These are phyloP conservation scores for Akanthomyces muscarius DNA, from an alignment of 2,329 filamentous ascomycete genomes.

Conservation along the genomic window DNA sequence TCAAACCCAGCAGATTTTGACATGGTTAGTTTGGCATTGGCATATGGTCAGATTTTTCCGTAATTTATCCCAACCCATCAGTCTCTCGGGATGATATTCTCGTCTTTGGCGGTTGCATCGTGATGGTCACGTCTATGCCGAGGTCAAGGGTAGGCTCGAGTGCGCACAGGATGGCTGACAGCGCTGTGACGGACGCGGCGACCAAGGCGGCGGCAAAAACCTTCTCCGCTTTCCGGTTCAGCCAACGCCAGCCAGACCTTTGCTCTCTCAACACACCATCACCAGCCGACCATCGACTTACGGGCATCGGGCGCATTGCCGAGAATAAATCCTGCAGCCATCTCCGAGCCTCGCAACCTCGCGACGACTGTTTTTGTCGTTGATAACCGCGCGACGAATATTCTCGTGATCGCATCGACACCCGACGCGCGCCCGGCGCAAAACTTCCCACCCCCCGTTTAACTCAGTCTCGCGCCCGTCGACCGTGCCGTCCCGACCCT, in stretches of 20 bases:
- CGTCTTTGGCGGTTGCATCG: not conserved
- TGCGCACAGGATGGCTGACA: not conserved
- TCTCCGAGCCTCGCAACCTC: not conserved
- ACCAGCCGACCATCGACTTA: slow-evolving; percentile 9
- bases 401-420: not conserved
- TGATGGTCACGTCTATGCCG: not conserved
- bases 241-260: slow-evolving; percentile 12
- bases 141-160: slow-evolving; percentile 12
- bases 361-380: not conserved
- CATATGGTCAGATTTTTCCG: not conserved
- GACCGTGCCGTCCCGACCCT: slow-evolving; percentile 5
- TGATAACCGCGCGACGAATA: slow-evolving; percentile 4
- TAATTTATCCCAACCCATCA: not conserved
- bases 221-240: slow-evolving; percentile 16
- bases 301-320: slow-evolving; percentile 15
- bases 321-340: slow-evolving; percentile 11
- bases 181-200: not conserved
- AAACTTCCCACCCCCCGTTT: slow-evolving; percentile 12
- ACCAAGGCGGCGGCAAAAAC: slow-evolving; percentile 9
- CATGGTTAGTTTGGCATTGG: no score
- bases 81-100: no score
- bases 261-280: slow-evolving; percentile 12
- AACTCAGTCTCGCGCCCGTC: not conserved
- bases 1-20: not conserved
- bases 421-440: slow-evolving; percentile 13